Base-by-base conservation (phyloP, 192 early-diverging fungal genomes). In the Backusella liffmaniae region DNA sequence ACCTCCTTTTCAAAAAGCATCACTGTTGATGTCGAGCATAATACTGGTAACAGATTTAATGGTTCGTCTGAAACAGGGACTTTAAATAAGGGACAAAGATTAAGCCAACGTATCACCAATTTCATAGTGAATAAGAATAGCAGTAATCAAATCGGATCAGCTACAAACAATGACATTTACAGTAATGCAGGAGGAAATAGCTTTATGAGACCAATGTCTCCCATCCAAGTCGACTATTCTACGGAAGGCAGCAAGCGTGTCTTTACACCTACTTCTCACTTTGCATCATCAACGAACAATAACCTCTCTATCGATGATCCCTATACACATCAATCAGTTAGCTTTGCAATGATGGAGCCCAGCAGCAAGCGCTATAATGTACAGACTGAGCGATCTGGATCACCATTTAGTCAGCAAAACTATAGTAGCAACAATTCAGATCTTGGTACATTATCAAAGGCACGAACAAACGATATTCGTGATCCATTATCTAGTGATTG, bases 71-170 rank as follows among this genome's bases (percentile, higher is more conserved):
- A 67, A 66, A 34, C 10, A 15, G 41, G 62, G 12, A 59, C 32
- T 21, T 32, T 36, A 26, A 29, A 36, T 29, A 42, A 66, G 44
- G 32, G 36, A 18, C 62, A 46, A 15, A 36, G 65, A 66, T 23
- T 74, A 66, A 74, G 62, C 4, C 23, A 67, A 66, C 65, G 65
- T 35, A 67, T 67, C 65, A 74, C 65, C 23, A 71, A 71, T 49
- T 71, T 71, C 41, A 71, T 71, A 71, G 70, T 29, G 41, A 26
- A 71, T 7, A 49, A 46, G 15, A 49, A 18, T 36, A 30, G 15
- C 26, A 32, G 35, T 6, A 32, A 30, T 67, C 66, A 67, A 32
- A n/a, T 35, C 13, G 66, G 35, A n/a, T 67, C 66, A 32, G 16
- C 35, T 18, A 8, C 66, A 18, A 36, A 35, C 29, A 35, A 32